Conservation (phyloP, 2,329 filamentous ascomycete species). For the Knoxdaviesia proteae region DNA sequence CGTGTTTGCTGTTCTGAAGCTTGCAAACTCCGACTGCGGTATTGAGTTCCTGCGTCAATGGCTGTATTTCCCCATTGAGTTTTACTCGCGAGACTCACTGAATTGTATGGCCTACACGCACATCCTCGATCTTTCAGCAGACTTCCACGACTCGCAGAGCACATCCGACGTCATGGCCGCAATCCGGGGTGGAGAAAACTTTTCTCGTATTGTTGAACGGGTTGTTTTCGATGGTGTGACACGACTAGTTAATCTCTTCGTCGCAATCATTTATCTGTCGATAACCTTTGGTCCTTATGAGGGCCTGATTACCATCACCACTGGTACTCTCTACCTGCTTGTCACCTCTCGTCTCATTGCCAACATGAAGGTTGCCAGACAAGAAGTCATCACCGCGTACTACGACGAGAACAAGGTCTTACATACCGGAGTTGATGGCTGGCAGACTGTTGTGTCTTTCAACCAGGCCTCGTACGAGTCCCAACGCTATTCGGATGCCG, state of each 20-base stretch:
- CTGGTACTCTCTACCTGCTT: constrained; percentile 33
- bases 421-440: constrained; percentile 33
- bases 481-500: constrained; percentile 28
- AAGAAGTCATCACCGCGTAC: constrained; percentile 28
- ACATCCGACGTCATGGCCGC: constrained; percentile 36
- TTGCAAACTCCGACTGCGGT: constrained; percentile 33
- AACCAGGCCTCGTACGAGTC: constrained; percentile 38
- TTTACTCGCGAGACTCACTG: constrained; percentile 32
- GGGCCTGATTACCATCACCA: constrained; percentile 38
- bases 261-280: constrained; percentile 39
- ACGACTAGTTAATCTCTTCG: constrained; percentile 36
- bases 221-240: constrained; percentile 36
- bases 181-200: constrained; percentile 29
- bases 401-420: constrained; percentile 35
- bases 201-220: constrained; percentile 35
- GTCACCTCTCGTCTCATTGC: constrained; percentile 30
- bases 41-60: constrained; percentile 30
- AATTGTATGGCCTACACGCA: constrained; percentile 35
- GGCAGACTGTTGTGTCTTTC: constrained; percentile 38
- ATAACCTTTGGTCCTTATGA: constrained; percentile 38
- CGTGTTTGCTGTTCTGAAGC: constrained; percentile 27
- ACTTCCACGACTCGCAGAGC: constrained; percentile 40
- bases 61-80: constrained; percentile 37
- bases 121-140: constrained; percentile 37
- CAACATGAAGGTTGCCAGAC: constrained; percentile 25